Percentiles rank a stretch among this genome's conserved stretches.
phyloP scores from a whole-genome alignment of 371 early-diverging fungal genomes.

The Mortierella sp. region DNA sequence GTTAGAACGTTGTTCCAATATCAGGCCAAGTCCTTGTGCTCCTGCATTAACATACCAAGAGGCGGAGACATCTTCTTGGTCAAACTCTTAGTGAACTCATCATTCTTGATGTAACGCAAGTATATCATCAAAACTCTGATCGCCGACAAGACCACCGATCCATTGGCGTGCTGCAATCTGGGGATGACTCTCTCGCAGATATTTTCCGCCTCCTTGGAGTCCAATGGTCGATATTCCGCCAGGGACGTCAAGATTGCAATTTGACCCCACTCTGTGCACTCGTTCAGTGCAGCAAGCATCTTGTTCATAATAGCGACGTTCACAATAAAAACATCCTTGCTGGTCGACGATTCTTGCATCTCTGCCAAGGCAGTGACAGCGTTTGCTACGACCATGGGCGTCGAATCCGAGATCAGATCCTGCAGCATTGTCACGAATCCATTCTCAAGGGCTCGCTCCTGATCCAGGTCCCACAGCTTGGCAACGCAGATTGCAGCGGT shows the following conservation, averaged over 20 bases:
- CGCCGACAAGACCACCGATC: constrained; percentile 92
- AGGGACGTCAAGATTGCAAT: constrained; percentile 39
- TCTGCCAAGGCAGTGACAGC: constrained; percentile 95
- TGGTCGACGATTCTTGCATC: constrained; percentile 87
- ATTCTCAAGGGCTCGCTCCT: constrained; percentile 78
- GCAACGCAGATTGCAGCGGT: constrained; percentile 75
- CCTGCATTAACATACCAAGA: constrained; percentile 64
- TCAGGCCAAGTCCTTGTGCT: no score
- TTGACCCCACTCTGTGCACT: constrained; percentile 78
- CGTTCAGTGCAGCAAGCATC: constrained; percentile 93
- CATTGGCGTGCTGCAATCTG: constrained; percentile 96
- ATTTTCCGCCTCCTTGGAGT: constrained; percentile 86
- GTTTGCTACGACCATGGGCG: constrained; percentile 96
- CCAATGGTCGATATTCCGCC: constrained; percentile 89
- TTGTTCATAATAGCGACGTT: constrained; percentile 86
- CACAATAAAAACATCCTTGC: constrained; percentile 79
- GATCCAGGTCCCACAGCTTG: constrained; percentile 86
- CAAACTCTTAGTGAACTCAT: constrained; percentile 75
- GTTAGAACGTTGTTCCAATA: no score
- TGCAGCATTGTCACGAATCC: constrained; percentile 88
- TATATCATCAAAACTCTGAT: constrained; percentile 90
- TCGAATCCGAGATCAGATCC: constrained; percentile 91
- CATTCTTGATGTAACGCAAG: constrained; percentile 86
- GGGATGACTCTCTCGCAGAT: constrained; percentile 93
- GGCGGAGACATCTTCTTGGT: constrained; percentile 91